These are phyloP conservation scores for Phialocephala subalpina DNA, from an alignment of 2,329 filamentous ascomycete genomes.

Conservation along the genomic window DNA sequence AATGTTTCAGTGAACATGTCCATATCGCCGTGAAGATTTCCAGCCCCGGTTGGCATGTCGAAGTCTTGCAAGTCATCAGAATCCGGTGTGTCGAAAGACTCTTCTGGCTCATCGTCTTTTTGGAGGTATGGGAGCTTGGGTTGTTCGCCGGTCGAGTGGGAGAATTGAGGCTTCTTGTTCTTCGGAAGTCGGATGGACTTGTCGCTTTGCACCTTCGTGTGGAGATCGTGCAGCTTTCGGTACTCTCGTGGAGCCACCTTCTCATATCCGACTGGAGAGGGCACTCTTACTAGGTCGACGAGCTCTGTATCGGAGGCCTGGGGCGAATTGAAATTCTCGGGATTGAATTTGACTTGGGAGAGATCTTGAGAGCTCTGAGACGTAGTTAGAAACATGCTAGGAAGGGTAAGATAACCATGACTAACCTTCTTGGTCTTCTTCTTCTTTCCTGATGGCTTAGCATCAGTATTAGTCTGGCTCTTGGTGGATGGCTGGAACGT, in stretches of 20 bases:
- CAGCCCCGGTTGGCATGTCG: slow-evolving; percentile 34
- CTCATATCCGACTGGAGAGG: slow-evolving; percentile 28
- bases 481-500: background rate
- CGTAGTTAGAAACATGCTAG: background rate
- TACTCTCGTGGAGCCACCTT: slow-evolving; percentile 37
- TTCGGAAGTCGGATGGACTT: slow-evolving; percentile 35
- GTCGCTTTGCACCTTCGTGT: slow-evolving; percentile 40
- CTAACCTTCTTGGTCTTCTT: background rate
- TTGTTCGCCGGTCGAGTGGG: slow-evolving; percentile 36
- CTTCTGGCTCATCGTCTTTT: slow-evolving; percentile 8
- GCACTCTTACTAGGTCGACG: slow-evolving; percentile 39
- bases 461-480: background rate
- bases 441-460: background rate
- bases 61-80: slow-evolving; percentile 22
- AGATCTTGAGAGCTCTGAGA: background rate
- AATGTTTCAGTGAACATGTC: slow-evolving; percentile 34
- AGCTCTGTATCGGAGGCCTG: slow-evolving; percentile 37
- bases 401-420: background rate
- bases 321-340: background rate
- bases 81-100: background rate
- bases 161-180: slow-evolving; percentile 33
- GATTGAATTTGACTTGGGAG: slow-evolving; percentile 22
- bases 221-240: slow-evolving; percentile 42
- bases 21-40: slow-evolving; percentile 48
- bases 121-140: slow-evolving; percentile 35